Evolutionary conservation across 306 rosid species (phyloP).

Genomic region (Cucumis hystrix): DNA sequence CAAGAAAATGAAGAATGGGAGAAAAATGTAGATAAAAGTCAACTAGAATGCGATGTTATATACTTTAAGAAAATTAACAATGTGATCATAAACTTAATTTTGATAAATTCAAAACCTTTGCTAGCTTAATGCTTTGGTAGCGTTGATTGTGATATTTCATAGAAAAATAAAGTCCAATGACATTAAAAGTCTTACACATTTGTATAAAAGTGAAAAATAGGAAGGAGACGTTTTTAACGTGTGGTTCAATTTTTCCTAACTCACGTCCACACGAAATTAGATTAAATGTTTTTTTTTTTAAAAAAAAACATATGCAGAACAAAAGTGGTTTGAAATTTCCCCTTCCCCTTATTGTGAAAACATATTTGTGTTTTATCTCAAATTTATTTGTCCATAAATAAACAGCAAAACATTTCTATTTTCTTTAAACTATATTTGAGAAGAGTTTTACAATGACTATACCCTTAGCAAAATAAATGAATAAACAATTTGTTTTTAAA

Average conservation of each 20-base stretch:
- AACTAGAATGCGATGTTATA: no score
- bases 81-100: not conserved
- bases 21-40: no score
- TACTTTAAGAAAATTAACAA: no score
- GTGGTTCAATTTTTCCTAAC: not conserved
- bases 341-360: not conserved
- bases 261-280: not conserved
- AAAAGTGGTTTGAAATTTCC: not conserved
- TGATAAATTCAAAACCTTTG: not conserved
- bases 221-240: not conserved
- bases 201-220: not conserved
- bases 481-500: no score
- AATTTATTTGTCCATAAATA: not conserved
- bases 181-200: not conserved
- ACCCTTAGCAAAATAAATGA: no score
- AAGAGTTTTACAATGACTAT: no score
- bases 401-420: no score
- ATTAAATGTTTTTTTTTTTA: no score
- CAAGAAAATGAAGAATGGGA: no score
- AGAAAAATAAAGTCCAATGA: not conserved
- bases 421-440: not conserved
- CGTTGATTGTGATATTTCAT: not conserved
- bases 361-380: not conserved
- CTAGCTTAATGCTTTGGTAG: not conserved
- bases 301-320: not conserved